Conservation (phyloP, 805 yeast species). For the Saccharomyces cerevisiae region DNA sequence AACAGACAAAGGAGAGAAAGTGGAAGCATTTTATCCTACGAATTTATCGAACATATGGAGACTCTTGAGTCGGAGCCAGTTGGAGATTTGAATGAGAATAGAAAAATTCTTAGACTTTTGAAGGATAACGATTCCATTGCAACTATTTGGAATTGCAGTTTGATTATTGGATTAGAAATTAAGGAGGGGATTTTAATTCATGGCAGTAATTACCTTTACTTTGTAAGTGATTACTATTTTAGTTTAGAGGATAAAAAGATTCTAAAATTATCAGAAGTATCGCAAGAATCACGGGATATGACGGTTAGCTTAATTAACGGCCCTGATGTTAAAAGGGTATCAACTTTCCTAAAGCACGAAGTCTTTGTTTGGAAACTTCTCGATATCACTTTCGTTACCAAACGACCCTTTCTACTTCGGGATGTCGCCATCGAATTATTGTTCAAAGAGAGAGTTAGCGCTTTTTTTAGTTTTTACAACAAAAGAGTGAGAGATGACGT, state of each 20-base stretch:
- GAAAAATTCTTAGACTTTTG: conserved; percentile 64
- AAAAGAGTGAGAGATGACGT: conserved; percentile 48
- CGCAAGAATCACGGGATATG: conserved; percentile 54
- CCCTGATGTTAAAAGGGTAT: conserved; percentile 25
- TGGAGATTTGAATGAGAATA: conserved; percentile 55
- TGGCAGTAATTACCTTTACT: conserved; percentile 57
- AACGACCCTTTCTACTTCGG: conserved; percentile 65
- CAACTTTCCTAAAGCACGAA: conserved; percentile 30
- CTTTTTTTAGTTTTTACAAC: conserved; percentile 56
- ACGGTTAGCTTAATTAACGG: conserved; percentile 58
- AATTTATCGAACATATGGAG: conserved; percentile 36
- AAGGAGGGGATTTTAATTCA: conserved; percentile 66
- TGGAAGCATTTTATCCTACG: conserved; percentile 33
- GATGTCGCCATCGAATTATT: conserved; percentile 78
- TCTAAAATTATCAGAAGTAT: conserved; percentile 59
- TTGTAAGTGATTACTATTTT: conserved; percentile 60
- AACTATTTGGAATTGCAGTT: conserved; percentile 68
- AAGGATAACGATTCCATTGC: conserved; percentile 62
- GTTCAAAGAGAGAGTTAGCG: conserved; percentile 63
- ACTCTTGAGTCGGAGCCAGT: conserved; percentile 23
- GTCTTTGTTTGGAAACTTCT: conserved; percentile 54
- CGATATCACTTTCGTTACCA: conserved; percentile 55
- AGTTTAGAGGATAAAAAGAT: conserved; percentile 42
- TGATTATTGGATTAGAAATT: conserved; percentile 68
- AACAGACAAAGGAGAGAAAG: not conserved